phyloP scores from a whole-genome alignment of 129 eudicot species.

The Gnaphalium uliginosum region DNA sequence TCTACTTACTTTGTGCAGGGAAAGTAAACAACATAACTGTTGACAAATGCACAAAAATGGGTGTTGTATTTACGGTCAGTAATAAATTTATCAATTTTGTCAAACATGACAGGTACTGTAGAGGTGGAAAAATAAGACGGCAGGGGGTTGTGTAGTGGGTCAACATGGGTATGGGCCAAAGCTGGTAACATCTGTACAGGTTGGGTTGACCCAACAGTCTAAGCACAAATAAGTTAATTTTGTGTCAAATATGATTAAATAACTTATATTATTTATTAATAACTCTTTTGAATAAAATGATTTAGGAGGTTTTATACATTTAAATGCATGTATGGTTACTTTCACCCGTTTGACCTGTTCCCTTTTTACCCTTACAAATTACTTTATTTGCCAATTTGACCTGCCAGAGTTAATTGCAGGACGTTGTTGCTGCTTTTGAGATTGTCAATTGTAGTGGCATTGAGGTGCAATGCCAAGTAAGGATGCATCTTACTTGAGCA shows the following conservation, averaged over 20 bases:
- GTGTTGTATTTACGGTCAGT: constrained; percentile 77
- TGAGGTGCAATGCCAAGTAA: constrained; percentile 98
- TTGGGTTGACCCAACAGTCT: no score
- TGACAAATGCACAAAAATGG: constrained; percentile 98
- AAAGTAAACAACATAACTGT: constrained; percentile 93
- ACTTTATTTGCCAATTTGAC: neutral
- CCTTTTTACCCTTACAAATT: neutral
- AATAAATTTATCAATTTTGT: constrained; percentile 15
- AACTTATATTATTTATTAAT: neutral
- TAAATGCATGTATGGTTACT: neutral
- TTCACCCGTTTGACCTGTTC: neutral
- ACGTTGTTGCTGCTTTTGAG: constrained; percentile 99
- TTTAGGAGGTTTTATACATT: neutral
- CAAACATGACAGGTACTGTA: neutral
- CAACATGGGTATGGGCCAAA: neutral
- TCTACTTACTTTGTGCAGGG: constrained; percentile 50
- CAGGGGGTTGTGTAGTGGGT: neutral
- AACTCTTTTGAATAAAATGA: neutral
- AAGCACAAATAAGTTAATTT: no score
- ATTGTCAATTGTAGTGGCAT: constrained; percentile 79
- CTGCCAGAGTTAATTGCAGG: constrained; percentile 43
- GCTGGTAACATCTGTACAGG: neutral
- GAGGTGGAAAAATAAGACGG: neutral
- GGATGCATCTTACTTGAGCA: neutral
- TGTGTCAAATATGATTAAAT: neutral